phyloP scores from a whole-genome alignment of 176 grass and related monocot genomes.

The Panicum miliaceum region DNA sequence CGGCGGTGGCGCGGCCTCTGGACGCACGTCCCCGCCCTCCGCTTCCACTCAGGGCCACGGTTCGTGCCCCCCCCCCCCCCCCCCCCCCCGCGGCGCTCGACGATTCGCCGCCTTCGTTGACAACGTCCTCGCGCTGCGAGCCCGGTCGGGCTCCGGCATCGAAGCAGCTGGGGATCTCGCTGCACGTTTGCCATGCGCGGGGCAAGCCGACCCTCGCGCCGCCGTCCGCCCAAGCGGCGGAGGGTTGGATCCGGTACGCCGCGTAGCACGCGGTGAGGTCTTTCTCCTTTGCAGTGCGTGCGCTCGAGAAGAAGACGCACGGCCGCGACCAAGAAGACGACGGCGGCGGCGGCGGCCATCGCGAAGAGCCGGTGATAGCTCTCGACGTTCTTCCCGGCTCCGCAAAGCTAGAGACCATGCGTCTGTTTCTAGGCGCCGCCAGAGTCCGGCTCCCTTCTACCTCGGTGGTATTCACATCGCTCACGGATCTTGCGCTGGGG shows the following conservation, averaged over 20 bases:
- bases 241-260: neutral
- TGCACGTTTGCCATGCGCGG: neutral
- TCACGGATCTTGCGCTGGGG: neutral
- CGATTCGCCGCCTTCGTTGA: neutral
- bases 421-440: neutral
- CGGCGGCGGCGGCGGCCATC: too few relatives aligned
- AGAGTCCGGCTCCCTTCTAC: neutral
- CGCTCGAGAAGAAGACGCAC: too few relatives aligned
- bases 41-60: neutral
- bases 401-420: neutral
- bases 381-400: neutral
- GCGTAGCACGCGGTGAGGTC: neutral
- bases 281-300: neutral
- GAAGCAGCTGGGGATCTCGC: neutral
- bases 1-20: slow-evolving; percentile 22
- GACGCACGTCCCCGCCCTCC: neutral
- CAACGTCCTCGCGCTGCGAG: neutral
- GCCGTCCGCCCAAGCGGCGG: neutral
- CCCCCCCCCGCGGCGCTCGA: neutral
- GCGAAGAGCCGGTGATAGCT: too few relatives aligned
- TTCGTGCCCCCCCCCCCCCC: neutral
- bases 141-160: neutral
- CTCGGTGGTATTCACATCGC: neutral
- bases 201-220: neutral
- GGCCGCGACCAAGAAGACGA: neutral